Evolutionary conservation across 73 alveolate genomes (phyloP).

Genomic region (Paramecium tetraurelia): DNA sequence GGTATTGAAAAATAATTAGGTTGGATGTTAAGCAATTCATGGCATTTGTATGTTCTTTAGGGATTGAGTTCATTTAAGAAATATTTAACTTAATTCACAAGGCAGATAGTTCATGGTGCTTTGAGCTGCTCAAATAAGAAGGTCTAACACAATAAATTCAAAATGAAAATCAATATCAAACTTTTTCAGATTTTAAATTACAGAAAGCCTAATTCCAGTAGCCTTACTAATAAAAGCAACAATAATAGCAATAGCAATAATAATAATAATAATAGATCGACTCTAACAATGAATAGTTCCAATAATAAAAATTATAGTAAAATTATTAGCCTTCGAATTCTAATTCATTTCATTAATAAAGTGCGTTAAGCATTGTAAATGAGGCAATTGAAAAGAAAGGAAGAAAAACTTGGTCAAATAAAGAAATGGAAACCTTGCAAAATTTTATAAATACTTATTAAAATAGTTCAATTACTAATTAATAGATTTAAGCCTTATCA

Average conservation of each 20-base stretch:
- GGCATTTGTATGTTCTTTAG: neutral
- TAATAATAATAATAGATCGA: neutral
- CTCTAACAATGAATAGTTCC: neutral
- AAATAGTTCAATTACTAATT: neutral
- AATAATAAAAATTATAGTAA: neutral
- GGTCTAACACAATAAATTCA: neutral
- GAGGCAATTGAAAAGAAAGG: neutral
- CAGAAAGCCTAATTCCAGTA: neutral
- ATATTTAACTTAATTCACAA: neutral
- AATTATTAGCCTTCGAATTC: neutral
- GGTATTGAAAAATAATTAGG: neutral
- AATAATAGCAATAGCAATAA: neutral
- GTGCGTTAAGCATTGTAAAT: constrained; percentile 2
- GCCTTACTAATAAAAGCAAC: neutral
- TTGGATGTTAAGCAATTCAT: neutral
- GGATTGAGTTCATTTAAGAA: constrained; percentile 5
- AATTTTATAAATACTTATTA: neutral
- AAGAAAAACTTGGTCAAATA: constrained; percentile 16
- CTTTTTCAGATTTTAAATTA: neutral
- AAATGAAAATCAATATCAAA: neutral
- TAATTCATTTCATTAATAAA: neutral
- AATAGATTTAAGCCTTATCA: neutral
- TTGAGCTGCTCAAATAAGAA: neutral
- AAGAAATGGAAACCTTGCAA: neutral
- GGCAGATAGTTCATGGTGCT: constrained; percentile 37